phyloP scores from a whole-genome alignment of 495 filamentous ascomycete genomes.

The Antarctomyces pellizariae region DNA sequence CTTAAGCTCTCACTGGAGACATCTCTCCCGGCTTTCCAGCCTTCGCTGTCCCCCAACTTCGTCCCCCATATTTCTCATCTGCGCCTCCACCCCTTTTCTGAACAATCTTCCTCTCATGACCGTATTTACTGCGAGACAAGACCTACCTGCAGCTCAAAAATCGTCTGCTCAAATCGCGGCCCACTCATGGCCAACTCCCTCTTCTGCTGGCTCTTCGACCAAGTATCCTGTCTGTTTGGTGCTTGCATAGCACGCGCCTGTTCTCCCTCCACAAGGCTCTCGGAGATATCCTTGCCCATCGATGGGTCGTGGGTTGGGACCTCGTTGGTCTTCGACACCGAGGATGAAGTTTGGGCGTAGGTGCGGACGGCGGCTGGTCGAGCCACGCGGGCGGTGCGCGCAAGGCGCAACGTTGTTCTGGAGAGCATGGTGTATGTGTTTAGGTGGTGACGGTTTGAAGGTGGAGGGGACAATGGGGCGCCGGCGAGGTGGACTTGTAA shows the following conservation, averaged over 20 bases:
- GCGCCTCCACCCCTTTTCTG: too few species aligned
- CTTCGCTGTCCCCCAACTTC: too few species aligned
- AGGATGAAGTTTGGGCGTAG: constrained; percentile 20
- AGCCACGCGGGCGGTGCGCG: constrained; percentile 8
- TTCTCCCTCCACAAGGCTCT: constrained; percentile 35
- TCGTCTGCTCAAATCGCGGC: constrained; percentile 90
- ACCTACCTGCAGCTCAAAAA: constrained; percentile 70
- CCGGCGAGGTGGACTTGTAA: not conserved
- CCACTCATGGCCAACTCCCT: constrained; percentile 67
- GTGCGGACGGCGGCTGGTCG: constrained; percentile 13
- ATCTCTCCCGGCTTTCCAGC: too few species aligned
- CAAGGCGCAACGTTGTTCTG: constrained; percentile 25
- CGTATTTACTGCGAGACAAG: not conserved
- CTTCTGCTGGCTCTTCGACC: constrained; percentile 67
- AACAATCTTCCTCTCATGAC: not conserved
- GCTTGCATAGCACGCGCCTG: constrained; percentile 44
- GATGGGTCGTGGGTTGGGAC: constrained; percentile 25
- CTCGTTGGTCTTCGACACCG: constrained; percentile 37
- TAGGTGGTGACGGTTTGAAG: not conserved
- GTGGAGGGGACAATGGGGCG: not conserved
- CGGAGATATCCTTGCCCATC: constrained; percentile 24
- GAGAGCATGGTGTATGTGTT: constrained; percentile 29
- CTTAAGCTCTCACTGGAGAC: too few species aligned
- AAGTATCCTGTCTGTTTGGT: constrained; percentile 59
- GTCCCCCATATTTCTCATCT: too few species aligned